phyloP scores from a whole-genome alignment of 441 rosid genomes.

The Erodium texanum region DNA sequence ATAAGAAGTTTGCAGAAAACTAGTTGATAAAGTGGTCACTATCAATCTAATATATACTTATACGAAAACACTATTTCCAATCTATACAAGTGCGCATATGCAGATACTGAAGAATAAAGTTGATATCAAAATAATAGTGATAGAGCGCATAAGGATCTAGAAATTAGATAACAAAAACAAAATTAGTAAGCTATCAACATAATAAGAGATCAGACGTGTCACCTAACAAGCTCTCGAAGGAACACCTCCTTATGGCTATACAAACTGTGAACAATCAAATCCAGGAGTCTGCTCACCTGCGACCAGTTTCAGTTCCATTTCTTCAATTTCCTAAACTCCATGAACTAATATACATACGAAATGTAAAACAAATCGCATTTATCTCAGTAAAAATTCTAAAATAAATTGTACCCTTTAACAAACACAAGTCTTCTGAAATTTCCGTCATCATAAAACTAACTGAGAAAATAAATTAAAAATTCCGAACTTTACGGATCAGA shows the following conservation, averaged over 20 bases:
- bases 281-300: slow-evolving; percentile 89
- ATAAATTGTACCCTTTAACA: neutral
- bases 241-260: slow-evolving; percentile 97
- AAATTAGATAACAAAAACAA: neutral
- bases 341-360: neutral
- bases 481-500: slow-evolving; percentile 10
- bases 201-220: neutral
- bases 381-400: neutral
- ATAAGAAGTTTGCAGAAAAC: neutral
- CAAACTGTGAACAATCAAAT: slow-evolving; percentile 95
- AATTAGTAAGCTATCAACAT: neutral
- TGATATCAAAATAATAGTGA: neutral
- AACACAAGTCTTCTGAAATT: neutral
- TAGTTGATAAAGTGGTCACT: neutral
- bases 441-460: neutral
- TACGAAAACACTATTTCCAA: too few species aligned
- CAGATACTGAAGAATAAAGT: neutral
- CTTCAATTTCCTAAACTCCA: neutral
- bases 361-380: neutral
- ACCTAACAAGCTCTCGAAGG: slow-evolving; percentile 95
- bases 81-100: neutral
- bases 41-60: too few species aligned
- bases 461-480: slow-evolving; percentile 8
- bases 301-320: slow-evolving; percentile 16
- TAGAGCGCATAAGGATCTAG: neutral